Evolutionary conservation across 805 yeast genomes (phyloP).

Genomic region (Grigorovia yakushimaensis): DNA sequence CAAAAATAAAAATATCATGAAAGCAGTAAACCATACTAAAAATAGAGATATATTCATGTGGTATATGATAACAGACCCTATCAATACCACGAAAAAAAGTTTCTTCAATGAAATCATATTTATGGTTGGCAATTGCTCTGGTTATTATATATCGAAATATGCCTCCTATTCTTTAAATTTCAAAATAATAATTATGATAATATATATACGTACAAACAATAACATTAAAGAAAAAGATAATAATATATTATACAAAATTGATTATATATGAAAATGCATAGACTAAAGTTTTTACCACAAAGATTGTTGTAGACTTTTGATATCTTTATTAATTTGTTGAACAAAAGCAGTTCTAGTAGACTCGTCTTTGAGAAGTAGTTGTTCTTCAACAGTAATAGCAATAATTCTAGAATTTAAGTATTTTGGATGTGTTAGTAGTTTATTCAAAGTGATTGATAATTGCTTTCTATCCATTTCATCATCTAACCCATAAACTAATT

Average conservation of each 20-base stretch:
- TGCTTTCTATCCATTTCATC: constrained; percentile 47
- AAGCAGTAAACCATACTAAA: neutral
- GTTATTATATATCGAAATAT: too few species aligned
- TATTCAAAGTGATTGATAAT: constrained; percentile 52
- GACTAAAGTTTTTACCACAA: constrained; percentile 11
- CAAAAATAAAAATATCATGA: neutral
- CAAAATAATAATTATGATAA: too few species aligned
- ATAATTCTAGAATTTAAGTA: constrained; percentile 60
- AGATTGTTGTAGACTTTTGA: constrained; percentile 43
- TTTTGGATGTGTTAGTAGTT: constrained; percentile 78
- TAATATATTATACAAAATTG: neutral
- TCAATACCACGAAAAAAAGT: neutral
- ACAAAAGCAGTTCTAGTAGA: constrained; percentile 35
- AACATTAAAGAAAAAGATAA: too few species aligned
- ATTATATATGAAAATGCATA: neutral
- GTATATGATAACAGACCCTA: neutral
- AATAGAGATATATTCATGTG: neutral
- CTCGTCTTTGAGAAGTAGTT: constrained; percentile 42
- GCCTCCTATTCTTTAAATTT: too few species aligned
- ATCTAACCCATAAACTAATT: constrained; percentile 50
- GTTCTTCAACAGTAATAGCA: constrained; percentile 58
- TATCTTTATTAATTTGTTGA: constrained; percentile 38
- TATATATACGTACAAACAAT: neutral
- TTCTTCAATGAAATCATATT: neutral
- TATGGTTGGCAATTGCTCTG: neutral